Conservation (phyloP, 1,284 basidiomycete species). For the Lentinus polychrous region DNA sequence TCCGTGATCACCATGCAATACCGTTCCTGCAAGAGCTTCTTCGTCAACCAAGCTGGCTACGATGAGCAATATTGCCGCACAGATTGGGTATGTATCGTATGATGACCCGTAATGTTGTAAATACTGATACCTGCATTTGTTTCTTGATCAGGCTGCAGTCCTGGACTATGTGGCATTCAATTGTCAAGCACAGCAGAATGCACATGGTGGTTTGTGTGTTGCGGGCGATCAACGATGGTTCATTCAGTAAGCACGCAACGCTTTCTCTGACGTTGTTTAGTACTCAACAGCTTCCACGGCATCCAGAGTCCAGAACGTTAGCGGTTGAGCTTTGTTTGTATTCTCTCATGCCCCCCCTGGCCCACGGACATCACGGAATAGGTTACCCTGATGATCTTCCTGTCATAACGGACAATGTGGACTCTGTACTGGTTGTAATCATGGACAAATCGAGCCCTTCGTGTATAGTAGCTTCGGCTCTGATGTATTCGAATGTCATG, state of each 20-base stretch:
- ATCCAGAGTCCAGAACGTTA: no score
- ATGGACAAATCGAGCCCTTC: no score
- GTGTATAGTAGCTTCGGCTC: no score
- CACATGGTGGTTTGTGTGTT: slow-evolving; percentile 42
- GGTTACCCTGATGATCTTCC: no score
- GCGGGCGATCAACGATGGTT: slow-evolving; percentile 39
- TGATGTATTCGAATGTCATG: no score
- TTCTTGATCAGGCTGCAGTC: slow-evolving; percentile 27
- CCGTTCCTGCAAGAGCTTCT: slow-evolving; percentile 21
- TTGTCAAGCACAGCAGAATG: slow-evolving; percentile 41
- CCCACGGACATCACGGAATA: no score
- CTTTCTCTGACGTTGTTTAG: no score
- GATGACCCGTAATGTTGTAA: not conserved
- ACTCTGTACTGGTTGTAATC: no score
- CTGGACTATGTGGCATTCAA: slow-evolving; percentile 35
- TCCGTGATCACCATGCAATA: slow-evolving; percentile 22
- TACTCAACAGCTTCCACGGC: no score
- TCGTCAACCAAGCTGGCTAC: slow-evolving; percentile 21
- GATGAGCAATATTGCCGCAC: slow-evolving; percentile 22
- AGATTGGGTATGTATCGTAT: slow-evolving; percentile 19
- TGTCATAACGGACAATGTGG: no score
- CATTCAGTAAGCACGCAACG: slow-evolving; percentile 28
- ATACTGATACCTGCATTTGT: not conserved
- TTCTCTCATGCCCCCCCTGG: no score
- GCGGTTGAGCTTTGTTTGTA: no score